These are phyloP conservation scores for Cardamine resedifolia DNA, from an alignment of 345 rosid genomes.

Conservation along the genomic window DNA sequence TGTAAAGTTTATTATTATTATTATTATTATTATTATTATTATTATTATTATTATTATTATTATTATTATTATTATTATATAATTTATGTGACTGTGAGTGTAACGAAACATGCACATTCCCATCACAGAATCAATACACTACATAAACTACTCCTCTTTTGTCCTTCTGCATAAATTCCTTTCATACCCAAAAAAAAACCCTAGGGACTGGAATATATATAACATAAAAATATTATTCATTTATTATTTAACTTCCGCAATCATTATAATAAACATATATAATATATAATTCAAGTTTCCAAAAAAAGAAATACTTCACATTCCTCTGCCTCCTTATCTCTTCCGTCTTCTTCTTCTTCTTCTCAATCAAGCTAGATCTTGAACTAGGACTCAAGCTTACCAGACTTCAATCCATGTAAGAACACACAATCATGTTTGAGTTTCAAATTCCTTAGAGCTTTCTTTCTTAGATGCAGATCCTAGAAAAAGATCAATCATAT, in stretches of 20 bases:
- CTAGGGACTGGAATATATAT: constrained; percentile 31
- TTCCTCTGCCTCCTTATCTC: constrained; percentile 32
- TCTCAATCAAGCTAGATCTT: constrained; percentile 28
- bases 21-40: no score
- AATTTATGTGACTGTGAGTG: constrained; percentile 27
- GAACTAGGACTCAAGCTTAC: constrained; percentile 25
- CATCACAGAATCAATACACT: constrained; percentile 33
- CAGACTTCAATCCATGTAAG: constrained; percentile 24
- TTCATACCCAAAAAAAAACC: constrained; percentile 37
- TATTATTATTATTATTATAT: no score
- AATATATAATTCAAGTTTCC: constrained; percentile 24
- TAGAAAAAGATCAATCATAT: constrained; percentile 9
- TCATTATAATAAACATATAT: constrained; percentile 30
- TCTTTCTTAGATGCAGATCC: neutral
- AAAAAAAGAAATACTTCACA: constrained; percentile 28
- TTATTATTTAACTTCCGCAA: constrained; percentile 32
- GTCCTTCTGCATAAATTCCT: constrained; percentile 38
- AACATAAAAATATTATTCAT: neutral
- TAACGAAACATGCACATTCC: constrained; percentile 23
- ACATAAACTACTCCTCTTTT: constrained; percentile 33
- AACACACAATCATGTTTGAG: neutral
- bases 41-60: no score
- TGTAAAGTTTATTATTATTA: no score
- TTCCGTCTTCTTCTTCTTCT: constrained; percentile 13
- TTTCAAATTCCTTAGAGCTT: neutral